phyloP scores from a whole-genome alignment of 106 monocot species.

The Dioscorea zingiberensis region DNA sequence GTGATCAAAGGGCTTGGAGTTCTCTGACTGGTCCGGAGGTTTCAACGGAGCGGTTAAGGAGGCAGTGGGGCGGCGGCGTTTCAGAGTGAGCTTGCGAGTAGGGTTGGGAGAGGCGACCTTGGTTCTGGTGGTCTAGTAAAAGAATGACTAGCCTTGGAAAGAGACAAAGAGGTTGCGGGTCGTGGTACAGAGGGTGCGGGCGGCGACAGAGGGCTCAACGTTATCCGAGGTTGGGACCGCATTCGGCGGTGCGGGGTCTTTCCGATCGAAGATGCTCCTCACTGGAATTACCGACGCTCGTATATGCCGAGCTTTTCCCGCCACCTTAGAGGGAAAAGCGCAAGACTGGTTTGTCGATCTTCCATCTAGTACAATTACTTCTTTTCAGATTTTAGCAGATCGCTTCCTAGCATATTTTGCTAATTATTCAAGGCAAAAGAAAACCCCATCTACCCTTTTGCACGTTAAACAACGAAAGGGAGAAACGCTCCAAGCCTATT shows the following conservation, averaged over 20 bases:
- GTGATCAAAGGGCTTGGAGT: neutral
- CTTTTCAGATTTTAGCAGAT: too few relatives aligned
- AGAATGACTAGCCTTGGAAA: conserved; percentile 89
- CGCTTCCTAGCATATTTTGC: too few relatives aligned
- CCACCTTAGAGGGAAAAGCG: too few relatives aligned
- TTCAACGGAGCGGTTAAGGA: neutral
- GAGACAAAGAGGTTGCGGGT: conserved; percentile 68
- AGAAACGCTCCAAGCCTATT: too few relatives aligned
- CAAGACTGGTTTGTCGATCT: too few relatives aligned
- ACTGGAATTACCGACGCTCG: too few relatives aligned
- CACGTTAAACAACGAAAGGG: too few relatives aligned
- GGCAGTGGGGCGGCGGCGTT: conserved; percentile 18
- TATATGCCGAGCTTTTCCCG: too few relatives aligned
- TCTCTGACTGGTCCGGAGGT: conserved; percentile 18
- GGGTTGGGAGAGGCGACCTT: conserved; percentile 26
- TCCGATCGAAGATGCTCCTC: too few relatives aligned
- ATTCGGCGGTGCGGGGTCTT: conserved; percentile 75
- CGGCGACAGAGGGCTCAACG: conserved; percentile 9
- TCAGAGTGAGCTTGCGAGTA: conserved; percentile 3
- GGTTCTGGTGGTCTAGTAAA: conserved; percentile 66
- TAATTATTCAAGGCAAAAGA: too few relatives aligned
- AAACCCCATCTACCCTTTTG: too few relatives aligned
- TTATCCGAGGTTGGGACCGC: conserved; percentile 22
- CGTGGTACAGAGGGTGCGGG: conserved; percentile 28
- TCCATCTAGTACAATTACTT: too few relatives aligned